phyloP scores from a whole-genome alignment of 805 yeast species.

The Yarrowia keelungensis region DNA sequence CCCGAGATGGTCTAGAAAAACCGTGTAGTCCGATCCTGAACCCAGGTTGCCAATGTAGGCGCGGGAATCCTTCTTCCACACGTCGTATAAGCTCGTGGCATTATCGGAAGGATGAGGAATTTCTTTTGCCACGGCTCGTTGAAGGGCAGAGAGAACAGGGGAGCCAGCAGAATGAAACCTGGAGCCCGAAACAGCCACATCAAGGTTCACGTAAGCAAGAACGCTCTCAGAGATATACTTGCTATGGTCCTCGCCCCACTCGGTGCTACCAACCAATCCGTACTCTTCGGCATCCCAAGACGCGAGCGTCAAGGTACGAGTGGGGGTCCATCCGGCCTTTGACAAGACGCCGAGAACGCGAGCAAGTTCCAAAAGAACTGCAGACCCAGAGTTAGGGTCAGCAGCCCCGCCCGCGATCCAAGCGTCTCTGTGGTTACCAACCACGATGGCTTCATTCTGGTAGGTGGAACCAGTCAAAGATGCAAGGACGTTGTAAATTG shows the following conservation, averaged over 20 bases:
- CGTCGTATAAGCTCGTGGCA: slow-evolving; percentile 48
- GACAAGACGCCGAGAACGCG: slow-evolving; percentile 62
- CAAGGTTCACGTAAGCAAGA: slow-evolving; percentile 73
- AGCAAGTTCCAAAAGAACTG: slow-evolving; percentile 68
- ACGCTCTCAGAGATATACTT: slow-evolving; percentile 57
- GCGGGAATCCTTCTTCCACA: slow-evolving; percentile 48
- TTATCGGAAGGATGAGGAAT: slow-evolving; percentile 57
- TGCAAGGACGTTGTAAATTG: slow-evolving; percentile 70
- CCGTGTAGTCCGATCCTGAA: slow-evolving; percentile 71
- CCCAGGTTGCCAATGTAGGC: slow-evolving; percentile 60
- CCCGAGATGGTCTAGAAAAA: slow-evolving; percentile 54
- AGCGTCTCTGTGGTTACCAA: slow-evolving; percentile 82
- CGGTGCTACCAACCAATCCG: slow-evolving; percentile 78
- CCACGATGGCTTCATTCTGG: slow-evolving; percentile 61
- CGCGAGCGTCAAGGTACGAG: slow-evolving; percentile 70
- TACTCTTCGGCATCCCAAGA: slow-evolving; percentile 86
- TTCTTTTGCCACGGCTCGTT: slow-evolving; percentile 56
- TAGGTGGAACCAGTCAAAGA: slow-evolving; percentile 59
- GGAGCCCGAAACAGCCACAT: slow-evolving; percentile 67
- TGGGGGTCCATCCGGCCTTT: slow-evolving; percentile 72
- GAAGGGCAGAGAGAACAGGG: slow-evolving; percentile 61
- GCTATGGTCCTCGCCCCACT: slow-evolving; percentile 70
- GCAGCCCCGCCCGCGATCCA: slow-evolving; percentile 83
- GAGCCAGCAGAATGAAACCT: slow-evolving; percentile 61
- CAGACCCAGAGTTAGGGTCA: slow-evolving; percentile 80